Base-by-base conservation (phyloP, 1,139 yeast genomes). In the Sugiyamaella castrensis region DNA sequence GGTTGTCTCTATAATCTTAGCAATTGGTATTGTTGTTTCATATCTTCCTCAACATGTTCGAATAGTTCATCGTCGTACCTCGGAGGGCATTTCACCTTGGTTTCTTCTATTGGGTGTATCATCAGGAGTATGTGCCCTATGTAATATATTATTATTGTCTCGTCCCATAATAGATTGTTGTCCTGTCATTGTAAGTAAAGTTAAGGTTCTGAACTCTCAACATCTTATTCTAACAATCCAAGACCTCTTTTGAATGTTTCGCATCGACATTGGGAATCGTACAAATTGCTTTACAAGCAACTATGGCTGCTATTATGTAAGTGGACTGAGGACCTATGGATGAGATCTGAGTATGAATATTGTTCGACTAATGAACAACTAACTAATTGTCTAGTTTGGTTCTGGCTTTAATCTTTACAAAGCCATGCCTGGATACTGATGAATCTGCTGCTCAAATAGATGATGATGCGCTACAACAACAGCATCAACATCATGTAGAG, bases 41-140 rank as follows among this genome's bases (percentile, higher is more conserved):
- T 88, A 87, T 63, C 52, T 83, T 2, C 95, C 96, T 0, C 96
- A 88, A 66, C 87, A 84, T 64, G 57, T 72, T 46, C 75, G 85
- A 43, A 82, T 88, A 43, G 67, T 78, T 45, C 60, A 64, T 16
- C 77, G 88, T 46, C 68, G 76, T 49, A 76, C 89, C 7, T 82
- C 92, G 5, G 92, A 87, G 62, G 96, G 96, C 2, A 71, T 88
- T 28, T 84, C 92, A 2, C 86, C 91, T 8, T 75, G 78, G 59
- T 88, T 83, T 61, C 71, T 88, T 43, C 69, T 87, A 11, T 73
- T 88, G 36, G 94, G 95, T 2, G 81, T 87, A 11, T 70, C 83
- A 24, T 84, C 94, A 2, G 85, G 91, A 1, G 70, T 82, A 11
- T 80, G 84, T 57, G 83, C 95, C 0, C 67, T 84, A 40, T 74